Evolutionary conservation across 495 filamentous ascomycete genomes (phyloP), one percentile per base, ranked within the genome.

Genomic region (Viridothelium virens): DNA sequence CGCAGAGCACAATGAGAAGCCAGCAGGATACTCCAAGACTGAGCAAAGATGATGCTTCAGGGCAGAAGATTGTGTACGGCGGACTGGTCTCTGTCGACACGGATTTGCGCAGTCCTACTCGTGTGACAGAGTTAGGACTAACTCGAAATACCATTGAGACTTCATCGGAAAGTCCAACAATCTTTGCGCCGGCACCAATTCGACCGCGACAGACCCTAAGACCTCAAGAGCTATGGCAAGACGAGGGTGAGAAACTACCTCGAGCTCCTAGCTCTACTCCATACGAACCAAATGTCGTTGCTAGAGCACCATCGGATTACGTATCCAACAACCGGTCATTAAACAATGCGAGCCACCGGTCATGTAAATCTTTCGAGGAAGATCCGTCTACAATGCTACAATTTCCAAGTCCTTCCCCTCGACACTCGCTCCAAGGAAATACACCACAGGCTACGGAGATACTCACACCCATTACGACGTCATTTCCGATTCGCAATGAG

Each of bases 181-280:
- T 59, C 10, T 59, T 59, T 59, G 53, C 53, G 14, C 53, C 53
- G 7, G 14, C 31, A 33, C 53, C 53, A 36, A 59, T 59, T 14
- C 53, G 53, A 59, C 53, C 53, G 10, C 53, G 33, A 9, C n/a
- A 33, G 53, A 34, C 53, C 14, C 11, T 36, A 9, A 2, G 18
- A 18, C 1, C 25, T 36, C 53, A 36, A 18, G 18, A 36, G 5
- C 2, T 59, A 2, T 59, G 53, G 53, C n/a, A 9, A 14, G 25
- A 59, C 2, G 53, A 59, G 31, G n/a, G 9, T 59, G 53, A 59
- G 2, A 18, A 59, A 31, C 11, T 7, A 36, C 36, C 4, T 36
- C 53, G 25, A 59, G 6, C 14, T 2, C 31, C 53, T 36, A 0
- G 14, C 53, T 34, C 25, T n/a, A 9, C 31, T 33, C 7, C 31